Conservation (phyloP, 768 basidiomycete genomes). For the Cubamyces sp. region DNA sequence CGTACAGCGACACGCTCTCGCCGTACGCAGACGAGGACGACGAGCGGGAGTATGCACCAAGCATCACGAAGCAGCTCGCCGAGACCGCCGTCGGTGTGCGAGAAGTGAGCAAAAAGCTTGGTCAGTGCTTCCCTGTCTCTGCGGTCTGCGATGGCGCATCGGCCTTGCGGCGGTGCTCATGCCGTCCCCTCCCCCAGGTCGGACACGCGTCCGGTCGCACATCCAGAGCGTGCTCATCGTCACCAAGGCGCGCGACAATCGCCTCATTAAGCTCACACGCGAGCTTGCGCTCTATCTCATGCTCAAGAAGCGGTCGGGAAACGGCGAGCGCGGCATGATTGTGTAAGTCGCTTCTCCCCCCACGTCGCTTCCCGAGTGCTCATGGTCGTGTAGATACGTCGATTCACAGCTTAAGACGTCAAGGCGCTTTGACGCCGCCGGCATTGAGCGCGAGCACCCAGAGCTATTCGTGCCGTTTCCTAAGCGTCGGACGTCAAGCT, state of each 20-base stretch:
- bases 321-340: constrained; percentile 73
- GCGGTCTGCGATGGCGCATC: constrained; percentile 18
- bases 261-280: constrained; percentile 92
- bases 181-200: constrained; percentile 55
- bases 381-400: constrained; percentile 70
- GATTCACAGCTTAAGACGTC: constrained; percentile 89
- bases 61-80: constrained; percentile 89
- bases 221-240: constrained; percentile 94
- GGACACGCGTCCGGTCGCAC: constrained; percentile 87
- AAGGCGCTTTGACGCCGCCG: constrained; percentile 91
- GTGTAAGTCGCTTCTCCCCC: constrained; percentile 57
- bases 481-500: constrained; percentile 73
- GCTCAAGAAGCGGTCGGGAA: constrained; percentile 72
- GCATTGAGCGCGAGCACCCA: constrained; percentile 85
- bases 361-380: neutral
- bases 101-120: constrained; percentile 99
- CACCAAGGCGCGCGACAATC: constrained; percentile 97
- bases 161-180: constrained; percentile 24
- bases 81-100: constrained; percentile 97
- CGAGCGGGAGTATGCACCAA: constrained; percentile 72
- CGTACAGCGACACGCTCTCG: constrained; percentile 26
- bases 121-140: constrained; percentile 47
- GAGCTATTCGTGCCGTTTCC: constrained; percentile 84
- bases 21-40: constrained; percentile 44
- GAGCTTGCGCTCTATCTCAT: constrained; percentile 95